Base-by-base conservation (phyloP, 176 grass and related monocot species). In the Poa pratensis region DNA sequence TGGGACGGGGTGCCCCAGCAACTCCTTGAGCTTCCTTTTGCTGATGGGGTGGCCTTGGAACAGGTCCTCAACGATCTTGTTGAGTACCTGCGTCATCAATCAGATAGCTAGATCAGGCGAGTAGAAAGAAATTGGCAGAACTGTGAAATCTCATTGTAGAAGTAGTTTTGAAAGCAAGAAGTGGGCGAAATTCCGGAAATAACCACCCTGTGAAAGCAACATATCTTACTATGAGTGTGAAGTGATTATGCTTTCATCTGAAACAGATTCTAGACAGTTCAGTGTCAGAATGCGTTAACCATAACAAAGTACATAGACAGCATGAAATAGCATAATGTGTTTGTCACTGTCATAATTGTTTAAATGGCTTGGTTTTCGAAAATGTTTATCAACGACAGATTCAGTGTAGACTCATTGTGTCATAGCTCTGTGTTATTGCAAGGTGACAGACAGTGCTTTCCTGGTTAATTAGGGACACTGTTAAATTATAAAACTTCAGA, bases 1-100 rank as follows among this genome's bases (percentile, higher is more conserved):
- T 99, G 96, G 55, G 91, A 99, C 7, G 96, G 93, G 54, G 96
- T 96, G 96, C 1, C 93, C 96, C 85, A 96, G 77, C 69, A 99
- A 76, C 69, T 99, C 93, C 86, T 99, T 99, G 10, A 99, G 87
- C 60, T 99, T 99, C 82, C 91, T 95, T 92, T 99, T 86, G 15
- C 96, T 95, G 59, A 96, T 96, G 0, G 96, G 96, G 87, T 99
- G 93, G 80, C 93, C 96, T 90, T 96, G 84, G 90, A 99, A 99
- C 52, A 99, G 83, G 90, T 94, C 96, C 90, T 94, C 93, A 82
- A 94, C 75, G 62, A 99, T 99, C 84, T 94, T 99, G 82, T 99
- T 99, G 84, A 99, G 96, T 81, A 99, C 93, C 96, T 99, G 69
- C 15, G 62, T 71, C 43, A 65, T 35, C 7, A 65, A 39, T n/a